These are phyloP conservation scores for Fusarium haematococcum DNA, from an alignment of 2,329 filamentous ascomycete species.

Conservation along the genomic window DNA sequence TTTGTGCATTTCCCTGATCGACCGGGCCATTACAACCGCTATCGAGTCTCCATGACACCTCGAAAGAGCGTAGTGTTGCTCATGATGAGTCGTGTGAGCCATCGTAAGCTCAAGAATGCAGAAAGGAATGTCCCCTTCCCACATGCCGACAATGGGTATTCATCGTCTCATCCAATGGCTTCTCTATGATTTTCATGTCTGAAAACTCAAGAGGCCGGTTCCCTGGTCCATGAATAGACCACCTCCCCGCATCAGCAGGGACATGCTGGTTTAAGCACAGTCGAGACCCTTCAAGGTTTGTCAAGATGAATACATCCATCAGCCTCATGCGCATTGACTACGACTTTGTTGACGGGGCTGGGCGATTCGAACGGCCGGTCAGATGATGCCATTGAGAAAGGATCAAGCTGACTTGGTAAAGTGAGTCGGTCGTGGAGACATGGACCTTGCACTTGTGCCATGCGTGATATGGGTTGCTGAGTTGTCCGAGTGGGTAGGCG, in stretches of 20 bases:
- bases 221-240: neutral
- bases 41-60: neutral
- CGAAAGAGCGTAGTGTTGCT: neutral
- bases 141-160: neutral
- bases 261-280: slow-evolving; percentile 6
- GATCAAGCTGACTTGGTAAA: neutral
- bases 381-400: neutral
- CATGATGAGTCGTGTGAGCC: neutral
- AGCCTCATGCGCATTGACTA: neutral
- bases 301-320: neutral
- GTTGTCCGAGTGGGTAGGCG: neutral
- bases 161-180: neutral
- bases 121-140: neutral
- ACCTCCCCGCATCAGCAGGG: slow-evolving; percentile 12
- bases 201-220: neutral
- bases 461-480: neutral
- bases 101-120: neutral
- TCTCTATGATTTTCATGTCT: slow-evolving; percentile 1
- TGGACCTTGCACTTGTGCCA: neutral
- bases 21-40: neutral
- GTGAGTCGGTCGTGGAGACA: neutral
- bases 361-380: neutral
- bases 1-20: neutral
- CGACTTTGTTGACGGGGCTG: neutral
- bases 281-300: neutral